Evolutionary conservation across 345 rosid species (phyloP), one percentile per base, ranked within the genome.

Genomic region (Citrus trifoliata): DNA sequence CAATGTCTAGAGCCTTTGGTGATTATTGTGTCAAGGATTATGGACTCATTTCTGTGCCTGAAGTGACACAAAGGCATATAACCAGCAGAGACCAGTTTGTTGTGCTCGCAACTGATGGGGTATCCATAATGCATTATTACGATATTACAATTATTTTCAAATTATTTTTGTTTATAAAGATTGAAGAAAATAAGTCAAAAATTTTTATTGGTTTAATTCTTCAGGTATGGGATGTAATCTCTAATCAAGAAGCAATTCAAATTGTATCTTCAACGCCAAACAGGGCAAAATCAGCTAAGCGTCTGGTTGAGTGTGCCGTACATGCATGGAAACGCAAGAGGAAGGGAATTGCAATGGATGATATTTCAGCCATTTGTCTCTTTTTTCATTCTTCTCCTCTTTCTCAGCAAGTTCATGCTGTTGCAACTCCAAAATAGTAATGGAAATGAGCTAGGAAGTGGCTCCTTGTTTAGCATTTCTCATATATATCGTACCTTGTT

Each of bases 1-100:
- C 99, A 59, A 95, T 95, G 99, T 95, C 98, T 18, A 88, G 99
- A 84, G 97, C 99, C 19, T 95, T 95, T 35, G 99, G 98, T 30
- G 99, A 95, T 86, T 89, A 89, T 79, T 93, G 99, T 78, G 61
- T 93, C 5, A 96, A 96, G 85, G 89, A 89, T 46, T 93, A 82
- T 56, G 98, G 99, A 32, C 85, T 96, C 40, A 94, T 90, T 68
- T 96, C 99, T 0, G 90, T 86, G 66, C 99, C 99, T 28, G 97
- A 93, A 80, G 97, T 96, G 63, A 90, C 89, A 5, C 97, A 96
- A 81, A 89, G 97, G 78, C 94, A 82, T 74, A 81, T 94, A 71
- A 87, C 88, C 74, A 77, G 73, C 84, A 78, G 80, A 80, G 99
- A 95, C 81, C 89, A 92, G 81, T 95, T 95, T 46, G 89, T 95